Percentiles rank a stretch among this genome's conserved stretches.
Evolutionary conservation across 2,329 filamentous ascomycete genomes (phyloP).

Genomic region (Aspergillus aculeatus): DNA sequence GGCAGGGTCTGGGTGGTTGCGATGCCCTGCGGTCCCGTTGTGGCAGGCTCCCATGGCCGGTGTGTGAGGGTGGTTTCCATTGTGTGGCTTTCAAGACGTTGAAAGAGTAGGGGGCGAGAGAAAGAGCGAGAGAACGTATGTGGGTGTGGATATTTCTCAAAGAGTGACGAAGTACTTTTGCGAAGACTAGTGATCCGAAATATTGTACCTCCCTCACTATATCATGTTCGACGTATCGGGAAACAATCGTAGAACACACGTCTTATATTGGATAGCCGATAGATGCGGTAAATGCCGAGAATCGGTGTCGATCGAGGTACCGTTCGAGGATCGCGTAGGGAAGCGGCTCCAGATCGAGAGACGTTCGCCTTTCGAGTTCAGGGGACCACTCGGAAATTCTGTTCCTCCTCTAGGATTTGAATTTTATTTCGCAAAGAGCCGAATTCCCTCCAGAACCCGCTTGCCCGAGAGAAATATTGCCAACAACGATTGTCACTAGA

Average conservation of each 20-base stretch:
- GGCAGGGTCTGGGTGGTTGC: constrained; percentile 44
- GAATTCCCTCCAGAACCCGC: not conserved
- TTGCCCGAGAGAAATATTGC: not conserved
- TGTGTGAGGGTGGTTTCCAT: constrained; percentile 45
- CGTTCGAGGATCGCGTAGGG: not conserved
- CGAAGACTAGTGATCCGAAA: not conserved
- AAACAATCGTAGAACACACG: constrained; percentile 2
- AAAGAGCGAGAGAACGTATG: constrained; percentile 1
- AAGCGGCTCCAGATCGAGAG: not conserved
- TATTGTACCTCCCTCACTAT: constrained; percentile 14
- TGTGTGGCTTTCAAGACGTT: not conserved
- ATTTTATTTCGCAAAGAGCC: not conserved
- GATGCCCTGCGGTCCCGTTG: constrained; percentile 35
- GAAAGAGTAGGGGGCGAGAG: not conserved
- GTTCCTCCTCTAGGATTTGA: not conserved
- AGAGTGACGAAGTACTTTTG: constrained; percentile 5
- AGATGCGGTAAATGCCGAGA: not conserved
- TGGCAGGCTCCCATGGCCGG: constrained; percentile 46
- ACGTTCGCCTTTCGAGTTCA: not conserved
- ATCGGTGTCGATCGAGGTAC: not conserved
- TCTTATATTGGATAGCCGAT: not conserved
- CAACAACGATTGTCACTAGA: no score
- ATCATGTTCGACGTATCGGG: constrained; percentile 25
- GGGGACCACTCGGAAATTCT: not conserved
- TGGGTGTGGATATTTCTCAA: constrained; percentile 1